Evolutionary conservation across 306 rosid genomes (phyloP).

Genomic region (Coriaria nepalensis): DNA sequence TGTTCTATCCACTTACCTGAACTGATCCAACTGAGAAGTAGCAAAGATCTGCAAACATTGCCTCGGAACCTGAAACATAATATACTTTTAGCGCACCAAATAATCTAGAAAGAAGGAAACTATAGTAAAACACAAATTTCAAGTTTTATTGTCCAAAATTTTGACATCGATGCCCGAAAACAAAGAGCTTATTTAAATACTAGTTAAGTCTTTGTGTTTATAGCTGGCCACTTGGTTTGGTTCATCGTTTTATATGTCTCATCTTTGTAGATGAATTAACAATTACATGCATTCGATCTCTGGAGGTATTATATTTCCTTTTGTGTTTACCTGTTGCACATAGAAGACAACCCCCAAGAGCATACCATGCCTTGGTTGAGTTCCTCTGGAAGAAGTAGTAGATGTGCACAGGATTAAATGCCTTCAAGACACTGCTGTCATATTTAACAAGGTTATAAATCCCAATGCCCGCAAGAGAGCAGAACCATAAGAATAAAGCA

Average conservation of each 20-base stretch:
- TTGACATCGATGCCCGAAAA: neutral
- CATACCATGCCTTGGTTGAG: slow-evolving; percentile 86
- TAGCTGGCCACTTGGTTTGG: no score
- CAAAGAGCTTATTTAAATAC: no score
- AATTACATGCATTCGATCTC: no score
- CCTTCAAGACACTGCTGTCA: slow-evolving; percentile 58
- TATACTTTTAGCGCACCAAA: slow-evolving; percentile 1
- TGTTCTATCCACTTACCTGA: slow-evolving; percentile 48
- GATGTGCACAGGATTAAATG: slow-evolving; percentile 85
- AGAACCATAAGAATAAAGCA: slow-evolving; percentile 90
- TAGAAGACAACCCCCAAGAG: slow-evolving; percentile 94
- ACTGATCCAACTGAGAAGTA: slow-evolving; percentile 86
- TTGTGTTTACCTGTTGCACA: slow-evolving; percentile 78
- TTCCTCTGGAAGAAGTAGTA: slow-evolving; percentile 88
- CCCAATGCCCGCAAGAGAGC: slow-evolving; percentile 75
- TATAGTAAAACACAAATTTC: neutral
- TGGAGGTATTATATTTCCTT: no score
- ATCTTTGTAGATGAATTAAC: no score
- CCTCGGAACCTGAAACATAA: slow-evolving; percentile 81
- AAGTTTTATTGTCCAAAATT: neutral
- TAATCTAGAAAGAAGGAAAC: slow-evolving; percentile 9
- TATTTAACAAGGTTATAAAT: slow-evolving; percentile 75
- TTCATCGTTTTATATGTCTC: no score
- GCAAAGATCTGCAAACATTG: slow-evolving; percentile 98
- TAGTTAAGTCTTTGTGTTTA: no score